Conservation (phyloP, 768 basidiomycete species). For the Daedaleopsis nitida region DNA sequence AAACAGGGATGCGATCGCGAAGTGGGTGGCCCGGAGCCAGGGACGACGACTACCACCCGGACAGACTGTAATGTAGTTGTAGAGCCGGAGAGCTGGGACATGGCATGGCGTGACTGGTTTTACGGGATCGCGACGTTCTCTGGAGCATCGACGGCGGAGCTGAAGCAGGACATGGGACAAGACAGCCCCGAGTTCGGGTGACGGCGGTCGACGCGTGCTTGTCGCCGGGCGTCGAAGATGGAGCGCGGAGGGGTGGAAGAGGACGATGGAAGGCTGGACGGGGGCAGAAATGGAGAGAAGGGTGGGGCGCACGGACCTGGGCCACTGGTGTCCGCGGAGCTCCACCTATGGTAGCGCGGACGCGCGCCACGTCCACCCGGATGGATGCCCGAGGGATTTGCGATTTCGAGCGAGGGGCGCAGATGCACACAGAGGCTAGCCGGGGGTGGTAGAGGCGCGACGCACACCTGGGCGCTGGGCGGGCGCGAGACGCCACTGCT, state of each 20-base stretch:
- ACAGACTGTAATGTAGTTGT: constrained; percentile 20
- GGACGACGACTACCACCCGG: constrained; percentile 23
- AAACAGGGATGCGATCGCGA: too few species aligned
- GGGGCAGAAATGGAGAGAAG: not conserved
- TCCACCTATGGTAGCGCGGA: not conserved
- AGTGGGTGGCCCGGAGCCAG: constrained; percentile 1
- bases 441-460: constrained; percentile 22
- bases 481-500: constrained; percentile 28
- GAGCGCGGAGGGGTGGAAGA: not conserved
- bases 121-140: too few species aligned
- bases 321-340: not conserved
- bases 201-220: not conserved
- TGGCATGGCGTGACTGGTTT: not conserved
- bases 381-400: too few species aligned
- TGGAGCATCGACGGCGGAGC: too few species aligned
- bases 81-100: not conserved
- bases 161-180: too few species aligned
- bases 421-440: not conserved
- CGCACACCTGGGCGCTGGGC: constrained; percentile 11
- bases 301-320: constrained; percentile 9
- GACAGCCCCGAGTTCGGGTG: not conserved
- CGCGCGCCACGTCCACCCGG: too few species aligned
- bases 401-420: not conserved
- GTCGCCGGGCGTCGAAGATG: not conserved
- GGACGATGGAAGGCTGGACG: not conserved